phyloP scores from a whole-genome alignment of 2,329 filamentous ascomycete species.

The Metarhizium humberi region DNA sequence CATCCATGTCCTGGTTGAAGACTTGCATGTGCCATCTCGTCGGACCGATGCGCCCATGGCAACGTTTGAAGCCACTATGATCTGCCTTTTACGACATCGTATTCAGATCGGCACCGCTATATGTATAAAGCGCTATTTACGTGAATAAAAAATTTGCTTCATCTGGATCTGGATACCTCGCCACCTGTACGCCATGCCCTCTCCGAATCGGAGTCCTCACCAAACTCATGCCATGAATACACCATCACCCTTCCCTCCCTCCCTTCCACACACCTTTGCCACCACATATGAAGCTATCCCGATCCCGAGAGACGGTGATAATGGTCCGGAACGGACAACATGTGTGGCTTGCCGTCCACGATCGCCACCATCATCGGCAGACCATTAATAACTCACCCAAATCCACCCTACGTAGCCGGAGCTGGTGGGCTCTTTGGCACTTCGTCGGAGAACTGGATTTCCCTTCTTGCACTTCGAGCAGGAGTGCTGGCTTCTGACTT shows the following conservation, averaged over 20 bases:
- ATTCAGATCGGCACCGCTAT: too few relatives aligned
- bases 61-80: background rate
- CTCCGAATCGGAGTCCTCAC: background rate
- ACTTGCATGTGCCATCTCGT: background rate
- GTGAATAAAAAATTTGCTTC: background rate
- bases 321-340: background rate
- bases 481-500: background rate
- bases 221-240: background rate
- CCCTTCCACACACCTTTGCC: background rate
- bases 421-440: background rate
- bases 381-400: background rate
- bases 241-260: background rate
- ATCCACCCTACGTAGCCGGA: background rate
- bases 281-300: background rate
- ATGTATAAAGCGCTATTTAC: too few relatives aligned
- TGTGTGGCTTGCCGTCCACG: background rate
- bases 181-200: background rate
- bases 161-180: background rate
- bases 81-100: background rate
- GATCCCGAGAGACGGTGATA: background rate
- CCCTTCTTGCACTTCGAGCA: conserved; percentile 1
- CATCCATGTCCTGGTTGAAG: background rate
- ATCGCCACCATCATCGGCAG: background rate
- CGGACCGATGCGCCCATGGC: background rate
- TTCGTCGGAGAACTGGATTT: conserved; percentile 6